phyloP scores from a whole-genome alignment of 805 yeast genomes.

The Candida multigemmis region DNA sequence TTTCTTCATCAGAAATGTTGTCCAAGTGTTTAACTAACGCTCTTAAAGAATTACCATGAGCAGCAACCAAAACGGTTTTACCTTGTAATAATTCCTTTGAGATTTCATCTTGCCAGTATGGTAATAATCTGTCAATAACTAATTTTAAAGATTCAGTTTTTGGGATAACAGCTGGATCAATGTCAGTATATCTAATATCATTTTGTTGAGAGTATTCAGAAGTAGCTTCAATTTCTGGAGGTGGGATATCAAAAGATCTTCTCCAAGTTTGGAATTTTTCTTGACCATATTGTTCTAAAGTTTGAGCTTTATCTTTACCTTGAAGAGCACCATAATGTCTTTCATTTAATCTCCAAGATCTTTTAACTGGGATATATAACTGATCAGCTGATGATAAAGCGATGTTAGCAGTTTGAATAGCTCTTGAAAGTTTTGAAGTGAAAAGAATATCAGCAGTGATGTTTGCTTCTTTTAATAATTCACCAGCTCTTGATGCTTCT shows the following conservation, averaged over 20 bases:
- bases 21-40: constrained; percentile 94
- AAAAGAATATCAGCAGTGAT: constrained; percentile 78
- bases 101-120: constrained; percentile 93
- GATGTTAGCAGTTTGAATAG: constrained; percentile 95
- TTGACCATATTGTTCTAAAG: constrained; percentile 78
- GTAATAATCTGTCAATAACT: constrained; percentile 92
- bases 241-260: constrained; percentile 95
- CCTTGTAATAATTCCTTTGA: constrained; percentile 75
- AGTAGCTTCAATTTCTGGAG: constrained; percentile 74
- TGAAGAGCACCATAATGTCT: constrained; percentile 99
- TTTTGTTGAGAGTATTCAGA: constrained; percentile 78
- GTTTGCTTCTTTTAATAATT: constrained; percentile 77
- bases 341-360: constrained; percentile 97
- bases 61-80: constrained; percentile 88
- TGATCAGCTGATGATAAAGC: constrained; percentile 86
- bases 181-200: constrained; percentile 76
- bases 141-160: constrained; percentile 89
- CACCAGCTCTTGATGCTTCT: constrained; percentile 94
- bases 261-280: constrained; percentile 96
- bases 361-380: constrained; percentile 81
- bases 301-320: constrained; percentile 96
- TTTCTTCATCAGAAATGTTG: constrained; percentile 83
- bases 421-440: constrained; percentile 89
- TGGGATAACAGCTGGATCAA: constrained; percentile 85
- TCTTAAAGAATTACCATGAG: constrained; percentile 98